A percentile compares a stretch with the other conserved stretches of the same genome.
Evolutionary conservation across 176 grass and related monocot species (phyloP).

Genomic region (Ananas comosus): DNA sequence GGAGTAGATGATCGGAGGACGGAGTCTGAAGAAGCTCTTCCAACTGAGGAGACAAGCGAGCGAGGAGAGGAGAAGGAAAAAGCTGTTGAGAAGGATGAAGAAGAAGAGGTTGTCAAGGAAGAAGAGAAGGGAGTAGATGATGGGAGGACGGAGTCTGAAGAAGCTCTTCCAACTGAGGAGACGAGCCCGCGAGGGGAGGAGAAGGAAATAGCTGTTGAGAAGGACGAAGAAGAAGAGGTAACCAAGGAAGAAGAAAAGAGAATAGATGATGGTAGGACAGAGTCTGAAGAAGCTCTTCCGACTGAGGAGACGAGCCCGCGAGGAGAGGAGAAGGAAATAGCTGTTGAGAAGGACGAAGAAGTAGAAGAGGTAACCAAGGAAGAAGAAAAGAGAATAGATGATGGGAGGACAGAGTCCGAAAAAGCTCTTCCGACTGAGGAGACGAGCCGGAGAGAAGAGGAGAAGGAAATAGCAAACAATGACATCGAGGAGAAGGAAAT

Average conservation of each 20-base stretch:
- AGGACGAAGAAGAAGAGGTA: conserved; percentile 12
- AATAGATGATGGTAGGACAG: conserved; percentile 12
- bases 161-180: conserved; percentile 19
- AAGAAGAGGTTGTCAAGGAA: background rate
- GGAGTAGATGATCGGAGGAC: conserved; percentile 14
- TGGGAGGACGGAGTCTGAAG: conserved; percentile 17
- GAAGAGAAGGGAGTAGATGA: conserved; percentile 8
- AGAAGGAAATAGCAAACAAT: no score
- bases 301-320: background rate
- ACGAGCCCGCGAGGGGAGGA: conserved; percentile 7
- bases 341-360: background rate
- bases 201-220: conserved; percentile 26
- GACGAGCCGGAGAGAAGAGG: conserved; percentile 6
- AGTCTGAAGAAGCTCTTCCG: background rate
- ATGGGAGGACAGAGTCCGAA: conserved; percentile 15
- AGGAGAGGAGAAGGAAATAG: conserved; percentile 2
- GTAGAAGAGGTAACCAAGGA: conserved; percentile 2
- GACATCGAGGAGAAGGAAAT: no score
- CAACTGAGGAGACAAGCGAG: background rate
- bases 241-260: background rate
- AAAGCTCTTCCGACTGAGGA: conserved; percentile 19
- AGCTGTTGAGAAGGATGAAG: background rate
- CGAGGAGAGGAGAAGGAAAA: conserved; percentile 2
- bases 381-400: conserved; percentile 11
- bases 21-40: background rate